Conservation (phyloP, 75 land plant species). For the Pinus taeda region DNA sequence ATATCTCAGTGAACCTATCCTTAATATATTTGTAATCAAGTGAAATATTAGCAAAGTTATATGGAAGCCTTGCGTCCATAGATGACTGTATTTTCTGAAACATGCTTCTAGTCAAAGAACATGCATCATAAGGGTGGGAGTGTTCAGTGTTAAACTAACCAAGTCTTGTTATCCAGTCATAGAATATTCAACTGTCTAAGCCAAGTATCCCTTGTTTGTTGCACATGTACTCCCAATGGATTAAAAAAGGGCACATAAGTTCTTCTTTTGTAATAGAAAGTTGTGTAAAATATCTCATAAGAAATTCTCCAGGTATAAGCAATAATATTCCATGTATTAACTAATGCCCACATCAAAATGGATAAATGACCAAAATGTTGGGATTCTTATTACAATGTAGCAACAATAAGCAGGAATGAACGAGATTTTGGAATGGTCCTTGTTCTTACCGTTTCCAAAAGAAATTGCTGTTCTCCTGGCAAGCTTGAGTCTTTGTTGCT, state of each 20-base stretch:
- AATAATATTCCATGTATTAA: background rate
- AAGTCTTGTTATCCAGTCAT: background rate
- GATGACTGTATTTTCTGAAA: background rate
- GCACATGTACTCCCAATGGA: background rate
- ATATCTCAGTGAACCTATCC: background rate
- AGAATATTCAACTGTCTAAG: background rate
- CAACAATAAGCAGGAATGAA: background rate
- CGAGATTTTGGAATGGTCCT: background rate
- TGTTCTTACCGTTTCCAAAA: conserved; percentile 8
- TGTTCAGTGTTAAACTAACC: background rate
- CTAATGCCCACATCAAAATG: background rate
- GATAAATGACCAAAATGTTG: background rate
- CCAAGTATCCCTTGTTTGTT: background rate
- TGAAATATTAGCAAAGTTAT: background rate
- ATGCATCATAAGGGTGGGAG: background rate
- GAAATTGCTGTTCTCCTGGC: background rate
- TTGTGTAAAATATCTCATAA: background rate
- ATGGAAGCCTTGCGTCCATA: background rate
- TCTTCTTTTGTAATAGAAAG: background rate
- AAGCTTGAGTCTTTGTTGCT: conserved; percentile 10
- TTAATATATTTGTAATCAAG: background rate
- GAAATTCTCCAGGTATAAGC: background rate
- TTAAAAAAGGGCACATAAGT: background rate
- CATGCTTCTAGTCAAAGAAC: background rate
- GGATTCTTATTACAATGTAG: background rate